A percentile compares a stretch with the other conserved stretches of the same genome.
These are phyloP conservation scores for Cladophialophora chaetospira DNA, from an alignment of 2,329 filamentous ascomycete species.

Conservation along the genomic window DNA sequence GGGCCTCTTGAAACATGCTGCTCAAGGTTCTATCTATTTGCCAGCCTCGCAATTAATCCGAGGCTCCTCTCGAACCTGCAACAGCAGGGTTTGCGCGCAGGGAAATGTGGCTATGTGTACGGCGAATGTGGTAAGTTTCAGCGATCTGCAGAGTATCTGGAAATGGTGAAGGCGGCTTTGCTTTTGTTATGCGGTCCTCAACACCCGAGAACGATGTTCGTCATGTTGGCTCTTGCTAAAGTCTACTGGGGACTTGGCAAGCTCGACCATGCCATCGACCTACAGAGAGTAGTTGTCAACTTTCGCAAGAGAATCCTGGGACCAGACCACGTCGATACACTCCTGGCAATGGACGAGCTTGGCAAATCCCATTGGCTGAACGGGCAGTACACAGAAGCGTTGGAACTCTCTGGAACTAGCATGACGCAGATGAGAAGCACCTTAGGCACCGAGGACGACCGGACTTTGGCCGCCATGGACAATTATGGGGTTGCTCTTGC, in stretches of 20 bases:
- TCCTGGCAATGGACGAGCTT: slow-evolving; percentile 24
- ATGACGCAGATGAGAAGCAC: slow-evolving; percentile 13
- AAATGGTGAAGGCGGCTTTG: slow-evolving; percentile 26
- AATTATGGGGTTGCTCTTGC: slow-evolving; percentile 24
- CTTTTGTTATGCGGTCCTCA: slow-evolving; percentile 18
- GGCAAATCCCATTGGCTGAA: slow-evolving; percentile 27
- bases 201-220: slow-evolving; percentile 19
- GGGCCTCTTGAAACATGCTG: not conserved
- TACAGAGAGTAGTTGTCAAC: slow-evolving; percentile 20
- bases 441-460: slow-evolving; percentile 18
- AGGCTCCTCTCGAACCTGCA: slow-evolving; percentile 19
- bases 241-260: slow-evolving; percentile 24
- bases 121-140: slow-evolving; percentile 27
- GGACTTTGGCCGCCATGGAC: slow-evolving; percentile 19
- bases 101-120: slow-evolving; percentile 32
- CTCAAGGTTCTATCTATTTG: not conserved
- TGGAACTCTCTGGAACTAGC: slow-evolving; percentile 14
- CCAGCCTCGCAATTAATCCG: not conserved
- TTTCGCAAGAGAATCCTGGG: slow-evolving; percentile 18
- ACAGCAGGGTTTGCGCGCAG: slow-evolving; percentile 23
- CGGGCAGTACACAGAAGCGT: slow-evolving; percentile 18
- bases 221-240: slow-evolving; percentile 22
- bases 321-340: slow-evolving; percentile 15
- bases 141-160: slow-evolving; percentile 20
- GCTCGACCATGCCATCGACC: slow-evolving; percentile 23